Conservation (phyloP, 306 rosid species). For the Fragaria nilgerrensis region DNA sequence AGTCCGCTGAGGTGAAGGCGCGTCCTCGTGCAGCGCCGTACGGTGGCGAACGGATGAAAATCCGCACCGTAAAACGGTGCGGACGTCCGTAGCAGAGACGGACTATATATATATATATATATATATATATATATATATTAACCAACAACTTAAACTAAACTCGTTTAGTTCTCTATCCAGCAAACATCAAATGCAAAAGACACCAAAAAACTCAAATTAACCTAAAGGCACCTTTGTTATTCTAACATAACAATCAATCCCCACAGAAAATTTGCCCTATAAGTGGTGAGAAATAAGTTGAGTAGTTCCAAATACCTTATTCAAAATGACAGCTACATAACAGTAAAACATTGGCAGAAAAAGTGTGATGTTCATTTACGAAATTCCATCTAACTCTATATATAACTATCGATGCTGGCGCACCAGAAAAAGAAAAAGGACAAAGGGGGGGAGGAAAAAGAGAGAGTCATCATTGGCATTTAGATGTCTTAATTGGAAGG, state of each 20-base stretch:
- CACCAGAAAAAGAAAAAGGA: neutral
- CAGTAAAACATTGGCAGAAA: neutral
- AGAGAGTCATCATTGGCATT: neutral
- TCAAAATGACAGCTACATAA: neutral
- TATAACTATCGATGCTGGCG: neutral
- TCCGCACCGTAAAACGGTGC: too few species aligned
- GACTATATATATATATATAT: too few species aligned
- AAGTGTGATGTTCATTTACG: neutral
- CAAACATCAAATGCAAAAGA: neutral
- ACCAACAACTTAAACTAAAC: too few species aligned
- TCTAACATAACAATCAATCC: neutral
- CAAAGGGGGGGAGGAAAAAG: too few species aligned
- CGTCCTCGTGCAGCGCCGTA: too few species aligned
- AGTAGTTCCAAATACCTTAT: neutral
- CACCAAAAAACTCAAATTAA: neutral
- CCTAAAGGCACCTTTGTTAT: neutral
- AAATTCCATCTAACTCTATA: neutral
- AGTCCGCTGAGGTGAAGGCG: too few species aligned
- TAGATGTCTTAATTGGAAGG: conserved; percentile 1
- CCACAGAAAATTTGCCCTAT: neutral
- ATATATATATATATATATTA: neutral
- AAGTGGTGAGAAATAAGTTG: neutral
- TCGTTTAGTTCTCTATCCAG: neutral
- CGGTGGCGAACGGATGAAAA: too few species aligned
- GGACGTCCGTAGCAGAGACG: too few species aligned